Evolutionary conservation across 225 moss, liverwort and hornwort species (phyloP), one percentile per base, ranked within the genome.

Genomic region (Physcomitrellopsis africana): DNA sequence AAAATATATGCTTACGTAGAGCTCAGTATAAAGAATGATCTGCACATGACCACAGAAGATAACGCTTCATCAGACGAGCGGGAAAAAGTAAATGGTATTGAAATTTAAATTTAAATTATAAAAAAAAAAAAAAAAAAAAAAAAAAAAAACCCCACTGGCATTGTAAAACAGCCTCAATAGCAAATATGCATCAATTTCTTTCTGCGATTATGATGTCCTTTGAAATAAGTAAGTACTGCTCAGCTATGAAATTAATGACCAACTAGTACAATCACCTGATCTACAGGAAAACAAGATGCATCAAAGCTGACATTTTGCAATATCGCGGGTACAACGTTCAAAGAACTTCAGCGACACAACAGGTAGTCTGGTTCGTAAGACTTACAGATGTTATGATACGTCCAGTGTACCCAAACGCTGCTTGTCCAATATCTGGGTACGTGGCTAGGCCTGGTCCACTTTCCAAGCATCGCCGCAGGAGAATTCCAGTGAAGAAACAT

Each of bases 351-450:
- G 60, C 16, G 11, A 47, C 42, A 55, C 0, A 46, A 48, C 5
- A n/a, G 7, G 4, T 61, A 51, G 43, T 77, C 45, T 37, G 52
- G 20, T 58, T 52, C 46, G 8, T 9, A 27, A 17, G 48, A 75
- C 92, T 93, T 68, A 96, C 92, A 77, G 96, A 92, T 46, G 94
- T 90, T 14, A 97, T 22, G 29, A 97, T 71, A 49, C 96, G 96
- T 27, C 96, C 96, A 54, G 66, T 74, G 9, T 62, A 79, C 54
- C 96, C 96, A 11, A 97, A 97, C 26, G 96, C 96, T 56, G 92
- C 96, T 83, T 94, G 91, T 13, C 94, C 96, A 79, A 97, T 94
- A 67, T 97, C 96, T 22, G 96, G 96, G 66, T 94, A 97, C 0
- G 96, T 91, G 22, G 76, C 78, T 10, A 91, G 60, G 51, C 85